Evolutionary conservation across 164 flowering plant species (phyloP), one percentile per base, ranked within the genome.

Genomic region (Nelumbo lutea): DNA sequence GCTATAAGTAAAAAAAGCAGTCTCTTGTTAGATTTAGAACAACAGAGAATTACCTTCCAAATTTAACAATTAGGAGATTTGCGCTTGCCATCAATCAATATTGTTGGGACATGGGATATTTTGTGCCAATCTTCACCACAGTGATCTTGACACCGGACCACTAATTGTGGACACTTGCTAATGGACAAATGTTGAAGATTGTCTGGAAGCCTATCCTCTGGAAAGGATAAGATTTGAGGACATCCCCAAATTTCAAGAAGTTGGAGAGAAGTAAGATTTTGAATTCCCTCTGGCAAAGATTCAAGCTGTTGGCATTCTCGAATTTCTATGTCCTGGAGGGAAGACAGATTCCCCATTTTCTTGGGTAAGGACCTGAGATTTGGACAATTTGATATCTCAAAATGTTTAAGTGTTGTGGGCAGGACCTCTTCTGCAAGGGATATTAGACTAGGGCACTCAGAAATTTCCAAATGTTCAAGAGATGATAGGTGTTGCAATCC

Each of bases 361-460:
- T 43, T 67, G 45, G 69, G 69, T 13, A 67, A 38, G 52, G 52
- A 56, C 42, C 58, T 67, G 62, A 67, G 62, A 67, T 43, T 67
- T 53, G 44, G 41, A 45, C 45, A 45, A 7, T 42, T 15, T 42
- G 44, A 13, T 9, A 69, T n/a, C 6, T 41, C 48, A n/a, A 69
- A 8, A 42, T 58, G 48, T 61, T n/a, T 62, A 52, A 69, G 59
- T 15, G 52, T 4, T 2, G 40, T n/a, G 15, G 61, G 72, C 48
- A 62, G 42, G n/a, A 39, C 65, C 5, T 47, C 66, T 5, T 48
- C 66, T 27, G 59, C 41, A 27, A 69, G 51, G 48, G 66, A 61
- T 9, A 14, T 10, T 41, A 69, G 72, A 14, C 51, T 39, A 50
- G 58, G 59, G 42, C 72, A 69, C n/a, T 15, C 13, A 6, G 47